Base-by-base conservation (phyloP, 192 early-diverging fungal genomes). In the Coemansia sp. region DNA sequence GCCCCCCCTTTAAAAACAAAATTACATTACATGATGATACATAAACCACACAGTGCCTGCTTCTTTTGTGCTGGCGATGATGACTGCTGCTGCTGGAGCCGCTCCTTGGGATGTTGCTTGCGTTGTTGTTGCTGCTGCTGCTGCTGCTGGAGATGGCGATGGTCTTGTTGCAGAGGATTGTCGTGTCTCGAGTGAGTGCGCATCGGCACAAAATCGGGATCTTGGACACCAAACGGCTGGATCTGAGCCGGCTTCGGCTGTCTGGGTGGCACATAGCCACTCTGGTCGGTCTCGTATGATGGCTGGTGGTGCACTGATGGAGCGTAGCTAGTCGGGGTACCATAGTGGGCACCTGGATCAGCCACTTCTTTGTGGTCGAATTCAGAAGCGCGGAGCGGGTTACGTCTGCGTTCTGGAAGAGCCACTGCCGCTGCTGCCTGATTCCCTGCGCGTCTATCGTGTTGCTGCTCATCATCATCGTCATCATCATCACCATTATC, bases 1-100 rank as follows among this genome's bases (percentile, higher is more conserved):
- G 8, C 79, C 86, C 6, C 89, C 89, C 51, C 32, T 34, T 46
- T 42, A 10, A 64, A 58, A 39, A 36, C n/a, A n/a, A n/a, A n/a
- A 28, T 13, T 53, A 35, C 42, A 62, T 61, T 72, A 78, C 75
- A 78, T 71, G 24, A 78, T 58, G 32, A 57, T 64, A 48, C 75
- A 78, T n/a, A 60, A 65, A 24, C 75, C 71, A 55, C 75, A 78
- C 25, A 55, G 50, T 0, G 65, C 63, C 32, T 69, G 64, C 20
- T 30, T 34, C 55, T 61, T 36, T 23, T 24, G 64, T 59, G 64
- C 29, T 58, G 36, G 48, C 56, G 60, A 34, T 29, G 49, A 32
- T 45, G 57, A 48, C 27, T 29, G 45, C 47, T 48, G 53, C 53
- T 34, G 32, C 9, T 34, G n/a, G n/a, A n/a, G n/a, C n/a, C n/a